Base-by-base conservation (phyloP, 73 alveolate species). In the Breviolum minutum region DNA sequence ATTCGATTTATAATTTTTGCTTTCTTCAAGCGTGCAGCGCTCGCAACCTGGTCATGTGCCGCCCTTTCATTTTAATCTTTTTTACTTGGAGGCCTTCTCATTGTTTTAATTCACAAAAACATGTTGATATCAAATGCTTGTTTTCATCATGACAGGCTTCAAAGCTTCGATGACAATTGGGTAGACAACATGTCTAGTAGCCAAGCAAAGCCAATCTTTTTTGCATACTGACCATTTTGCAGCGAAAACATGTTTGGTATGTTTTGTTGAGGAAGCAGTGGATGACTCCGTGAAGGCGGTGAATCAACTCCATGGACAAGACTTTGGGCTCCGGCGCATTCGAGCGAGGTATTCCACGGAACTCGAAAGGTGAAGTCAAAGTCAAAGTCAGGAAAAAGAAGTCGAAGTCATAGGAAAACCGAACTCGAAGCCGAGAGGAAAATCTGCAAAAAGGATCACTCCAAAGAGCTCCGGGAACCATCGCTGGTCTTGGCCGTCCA, bases 321-420 rank as follows among this genome's bases (percentile, higher is more conserved):
- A 88, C 54, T 88, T 88, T 10, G 95, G 95, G 19, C 95, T 69
- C 69, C 95, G 84, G 9, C 95, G 95, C 68, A 88, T 88, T 48
- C 80, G 81, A 48, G 95, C 95, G 30, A 13, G 85, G 61, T 88
- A 80, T 40, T 80, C 89, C 69, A 80, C 68, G 8, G 89, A 80
- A 68, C 40, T 22, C 17, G 24, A n/a, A n/a, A n/a, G n/a, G 48
- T n/a, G 29, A 11, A 3, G 12, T 80, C 32, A 48, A 80, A 48
- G 69, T 32, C 88, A 11, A 80, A 80, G 69, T 68, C 24, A 17
- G 48, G 88, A 7, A 48, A 26, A 66, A 80, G 26, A n/a, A n/a
- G 22, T 27, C 5, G 5, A 74, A 74, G 84, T 13, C 54, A 74
- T n/a, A 13, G 84, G 11, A 20, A 74, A 26, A 74, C 9, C 40